These are phyloP conservation scores for Phytophthora pluvialis DNA, from an alignment of 352 stramenopile species.

Conservation along the genomic window DNA sequence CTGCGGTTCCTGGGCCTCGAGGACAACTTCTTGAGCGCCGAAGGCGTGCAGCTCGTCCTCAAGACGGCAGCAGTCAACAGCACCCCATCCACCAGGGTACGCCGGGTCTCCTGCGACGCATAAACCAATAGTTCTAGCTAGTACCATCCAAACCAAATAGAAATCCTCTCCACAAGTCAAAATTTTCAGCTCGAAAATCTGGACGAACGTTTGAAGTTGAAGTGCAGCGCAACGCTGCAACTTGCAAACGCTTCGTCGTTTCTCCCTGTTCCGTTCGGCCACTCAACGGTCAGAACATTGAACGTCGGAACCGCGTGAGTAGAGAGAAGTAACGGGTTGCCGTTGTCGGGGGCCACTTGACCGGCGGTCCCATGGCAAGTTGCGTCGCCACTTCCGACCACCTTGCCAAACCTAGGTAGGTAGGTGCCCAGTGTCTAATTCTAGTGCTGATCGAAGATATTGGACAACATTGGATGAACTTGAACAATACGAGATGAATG, in stretches of 20 bases:
- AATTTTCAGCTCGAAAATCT: constrained; percentile 1
- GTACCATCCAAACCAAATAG: constrained; percentile 21
- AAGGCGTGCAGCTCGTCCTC: constrained; percentile 70
- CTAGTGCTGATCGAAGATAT: too few species aligned
- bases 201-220: constrained; percentile 24
- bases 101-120: constrained; percentile 55
- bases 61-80: constrained; percentile 49
- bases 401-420: not conserved
- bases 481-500: not conserved
- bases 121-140: constrained; percentile 33
- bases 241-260: not conserved
- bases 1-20: constrained; percentile 80
- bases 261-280: not conserved
- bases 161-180: constrained; percentile 24
- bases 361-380: not conserved
- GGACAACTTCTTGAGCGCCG: constrained; percentile 78
- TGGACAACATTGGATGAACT: not conserved
- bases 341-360: constrained; percentile 4
- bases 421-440: too few species aligned
- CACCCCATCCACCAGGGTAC: constrained; percentile 53
- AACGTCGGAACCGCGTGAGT: not conserved
- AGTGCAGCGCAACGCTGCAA: too few species aligned
- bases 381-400: not conserved
- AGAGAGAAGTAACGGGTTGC: constrained; percentile 4
- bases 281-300: not conserved